Evolutionary conservation across 2,329 filamentous ascomycete genomes (phyloP).

Genomic region (Pseudopithomyces maydicus): DNA sequence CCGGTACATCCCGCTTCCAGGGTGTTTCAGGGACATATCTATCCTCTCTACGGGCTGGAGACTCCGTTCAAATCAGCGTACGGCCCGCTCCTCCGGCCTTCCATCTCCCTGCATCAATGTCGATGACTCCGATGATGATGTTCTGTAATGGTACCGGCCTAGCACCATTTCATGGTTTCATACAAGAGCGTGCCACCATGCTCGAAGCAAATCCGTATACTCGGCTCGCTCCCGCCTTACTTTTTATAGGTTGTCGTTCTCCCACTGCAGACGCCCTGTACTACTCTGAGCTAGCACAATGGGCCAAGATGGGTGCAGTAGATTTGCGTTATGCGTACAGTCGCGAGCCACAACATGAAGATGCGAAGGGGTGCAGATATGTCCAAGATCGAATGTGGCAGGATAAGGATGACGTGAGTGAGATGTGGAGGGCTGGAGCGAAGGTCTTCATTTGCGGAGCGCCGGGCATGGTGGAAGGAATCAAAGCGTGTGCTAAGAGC

Average conservation of each 20-base stretch:
- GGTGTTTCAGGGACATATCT: conserved; percentile 46
- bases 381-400: conserved; percentile 29
- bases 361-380: conserved; percentile 25
- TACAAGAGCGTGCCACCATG: conserved; percentile 28
- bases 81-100: conserved; percentile 38
- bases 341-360: conserved; percentile 2
- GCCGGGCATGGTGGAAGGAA: conserved; percentile 23
- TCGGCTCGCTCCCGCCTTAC: conserved; percentile 53
- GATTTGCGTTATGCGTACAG: conserved; percentile 49
- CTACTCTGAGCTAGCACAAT: conserved; percentile 59
- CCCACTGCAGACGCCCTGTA: conserved; percentile 63
- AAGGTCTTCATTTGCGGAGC: conserved; percentile 18
- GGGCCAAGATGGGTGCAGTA: conserved; percentile 63
- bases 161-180: conserved; percentile 30
- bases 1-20: conserved; percentile 32
- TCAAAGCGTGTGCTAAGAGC: conserved; percentile 47
- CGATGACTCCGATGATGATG: conserved; percentile 53
- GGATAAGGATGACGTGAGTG: conserved; percentile 11
- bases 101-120: conserved; percentile 38
- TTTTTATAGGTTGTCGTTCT: conserved; percentile 65
- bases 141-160: conserved; percentile 29
- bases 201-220: not conserved
- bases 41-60: not conserved
- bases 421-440: conserved; percentile 14
- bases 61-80: conserved; percentile 18